These are phyloP conservation scores for Akebia trifoliata DNA, from an alignment of 164 flowering plant species.

Conservation along the genomic window DNA sequence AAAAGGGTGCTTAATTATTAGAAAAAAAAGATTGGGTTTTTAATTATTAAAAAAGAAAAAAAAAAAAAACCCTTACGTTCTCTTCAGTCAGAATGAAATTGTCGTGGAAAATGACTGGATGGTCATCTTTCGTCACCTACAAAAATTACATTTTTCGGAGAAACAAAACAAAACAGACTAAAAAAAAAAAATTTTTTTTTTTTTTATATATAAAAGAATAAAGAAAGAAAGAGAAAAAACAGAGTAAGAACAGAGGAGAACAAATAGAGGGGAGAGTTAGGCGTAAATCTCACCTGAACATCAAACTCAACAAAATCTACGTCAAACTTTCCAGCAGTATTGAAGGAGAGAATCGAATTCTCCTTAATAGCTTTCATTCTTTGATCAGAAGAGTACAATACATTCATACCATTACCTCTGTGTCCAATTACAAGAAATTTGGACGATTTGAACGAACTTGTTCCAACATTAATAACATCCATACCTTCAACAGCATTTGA, in stretches of 20 bases:
- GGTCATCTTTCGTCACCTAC: conserved; percentile 81
- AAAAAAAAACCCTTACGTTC: conserved; percentile 29
- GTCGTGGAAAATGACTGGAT: conserved; percentile 79
- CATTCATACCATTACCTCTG: conserved; percentile 85
- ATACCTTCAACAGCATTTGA: no score
- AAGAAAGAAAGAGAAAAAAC: no score
- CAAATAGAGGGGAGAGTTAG: no score
- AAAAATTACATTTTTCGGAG: no score
- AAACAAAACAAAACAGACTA: no score
- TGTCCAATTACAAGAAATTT: conserved; percentile 76
- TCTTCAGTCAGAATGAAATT: conserved; percentile 53
- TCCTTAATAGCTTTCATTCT: conserved; percentile 70
- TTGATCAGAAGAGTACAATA: conserved; percentile 46
- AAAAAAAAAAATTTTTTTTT: conserved; percentile 8
- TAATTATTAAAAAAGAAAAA: not conserved
- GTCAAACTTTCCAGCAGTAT: conserved; percentile 45
- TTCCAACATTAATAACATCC: no score
- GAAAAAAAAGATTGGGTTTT: not conserved
- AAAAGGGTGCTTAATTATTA: not conserved
- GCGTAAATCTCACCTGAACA: conserved; percentile 81
- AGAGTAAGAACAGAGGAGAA: no score
- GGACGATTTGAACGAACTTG: conserved; percentile 11
- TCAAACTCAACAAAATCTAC: conserved; percentile 81
- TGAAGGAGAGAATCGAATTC: conserved; percentile 70
- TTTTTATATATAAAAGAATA: no score